phyloP scores from a whole-genome alignment of 306 rosid genomes.

The Castanopsis chinensis region DNA sequence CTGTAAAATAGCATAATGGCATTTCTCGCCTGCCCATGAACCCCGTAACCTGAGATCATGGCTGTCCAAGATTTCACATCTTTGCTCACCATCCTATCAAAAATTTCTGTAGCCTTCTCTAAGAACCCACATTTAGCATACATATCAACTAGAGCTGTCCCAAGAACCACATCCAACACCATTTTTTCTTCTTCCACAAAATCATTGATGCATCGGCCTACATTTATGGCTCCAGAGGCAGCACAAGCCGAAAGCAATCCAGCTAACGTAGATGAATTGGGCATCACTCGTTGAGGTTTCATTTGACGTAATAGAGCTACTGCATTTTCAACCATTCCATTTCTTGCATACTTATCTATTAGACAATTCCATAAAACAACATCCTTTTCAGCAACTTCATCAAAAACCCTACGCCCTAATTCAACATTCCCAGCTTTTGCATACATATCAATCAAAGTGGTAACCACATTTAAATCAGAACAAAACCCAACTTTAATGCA shows the following conservation, averaged over 20 bases:
- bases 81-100: conserved; percentile 50
- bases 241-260: conserved; percentile 68
- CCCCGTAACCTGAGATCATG: conserved; percentile 64
- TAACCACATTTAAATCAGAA: conserved; percentile 40
- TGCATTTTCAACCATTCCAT: conserved; percentile 49
- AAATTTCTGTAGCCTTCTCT: conserved; percentile 49
- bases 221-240: conserved; percentile 41
- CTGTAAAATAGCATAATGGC: conserved; percentile 44
- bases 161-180: conserved; percentile 56
- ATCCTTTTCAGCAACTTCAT: conserved; percentile 51
- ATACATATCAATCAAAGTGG: conserved; percentile 60
- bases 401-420: conserved; percentile 35
- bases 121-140: conserved; percentile 70
- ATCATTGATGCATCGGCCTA: conserved; percentile 32
- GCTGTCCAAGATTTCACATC: conserved; percentile 78
- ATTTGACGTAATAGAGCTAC: conserved; percentile 38
- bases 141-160: conserved; percentile 68
- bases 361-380: conserved; percentile 74
- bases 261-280: conserved; percentile 57
- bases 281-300: conserved; percentile 44
- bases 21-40: conserved; percentile 54
- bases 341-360: conserved; percentile 51
- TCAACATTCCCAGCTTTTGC: conserved; percentile 40
- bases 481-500: conserved; percentile 44
- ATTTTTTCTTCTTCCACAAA: conserved; percentile 50